Percentiles rank a stretch among this genome's conserved stretches.
Evolutionary conservation across 441 rosid genomes (phyloP).

Genomic region (Jatropha multifida): DNA sequence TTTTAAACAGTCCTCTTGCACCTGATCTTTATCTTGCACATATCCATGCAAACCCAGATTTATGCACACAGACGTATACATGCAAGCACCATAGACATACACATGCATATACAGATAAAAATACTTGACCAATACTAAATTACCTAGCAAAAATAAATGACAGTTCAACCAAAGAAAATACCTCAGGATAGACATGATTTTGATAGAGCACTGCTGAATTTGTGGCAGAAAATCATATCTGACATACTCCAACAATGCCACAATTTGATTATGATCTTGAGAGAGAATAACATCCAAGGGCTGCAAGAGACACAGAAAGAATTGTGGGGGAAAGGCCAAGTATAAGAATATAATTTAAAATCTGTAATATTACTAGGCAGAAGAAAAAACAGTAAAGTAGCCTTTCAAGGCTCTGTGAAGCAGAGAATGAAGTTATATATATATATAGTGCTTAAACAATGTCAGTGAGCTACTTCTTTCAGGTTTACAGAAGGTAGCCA

Average conservation of each 20-base stretch:
- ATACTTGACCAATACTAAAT: neutral
- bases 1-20: neutral
- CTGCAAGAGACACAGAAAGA: constrained; percentile 45
- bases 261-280: constrained; percentile 90
- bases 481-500: neutral
- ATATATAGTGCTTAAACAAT: neutral
- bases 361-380: neutral
- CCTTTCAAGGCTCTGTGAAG: neutral
- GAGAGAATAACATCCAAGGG: constrained; percentile 93
- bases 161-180: constrained; percentile 10
- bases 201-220: constrained; percentile 86
- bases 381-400: neutral
- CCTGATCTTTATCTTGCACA: neutral
- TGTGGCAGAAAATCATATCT: constrained; percentile 83
- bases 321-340: constrained; percentile 9
- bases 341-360: constrained; percentile 3
- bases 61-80: neutral
- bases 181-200: constrained; percentile 92
- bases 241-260: constrained; percentile 82
- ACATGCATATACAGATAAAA: neutral
- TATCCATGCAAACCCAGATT: neutral
- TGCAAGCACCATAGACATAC: neutral
- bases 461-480: neutral
- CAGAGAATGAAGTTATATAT: neutral
- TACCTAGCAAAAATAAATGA: neutral